Evolutionary conservation across 2,329 filamentous ascomycete species (phyloP), one percentile per base, ranked within the genome.

Genomic region (Knoxdaviesia proteae): DNA sequence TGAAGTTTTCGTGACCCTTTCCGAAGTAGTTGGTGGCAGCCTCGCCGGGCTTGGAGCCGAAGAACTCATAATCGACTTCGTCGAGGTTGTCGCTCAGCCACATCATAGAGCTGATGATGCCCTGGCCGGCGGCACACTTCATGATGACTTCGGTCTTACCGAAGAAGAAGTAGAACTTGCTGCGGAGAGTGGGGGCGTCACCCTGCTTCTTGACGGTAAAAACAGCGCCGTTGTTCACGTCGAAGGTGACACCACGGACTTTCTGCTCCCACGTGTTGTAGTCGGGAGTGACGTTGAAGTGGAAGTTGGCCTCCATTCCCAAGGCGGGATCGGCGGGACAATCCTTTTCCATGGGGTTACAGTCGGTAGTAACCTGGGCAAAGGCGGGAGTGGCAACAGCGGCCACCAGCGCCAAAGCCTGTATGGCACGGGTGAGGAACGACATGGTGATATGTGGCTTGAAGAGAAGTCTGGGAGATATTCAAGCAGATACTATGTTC

Each of bases 21-120:
- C 81, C 78, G 52, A 81, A 88, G 61, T 79, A 88, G 63, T 88
- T 87, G 50, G 73, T 78, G 51, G 81, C 68, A 6, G 72, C 79
- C 34, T 67, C 60, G 10, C 65, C 71, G 44, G 62, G 59, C 53
- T 83, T 77, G 44, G 68, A 68, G 39, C 83, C 83, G 45, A 84
- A 68, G 53, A 83, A 81, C 55, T 90, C 83, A 73, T 83, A 88
- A 54, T 94, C 86, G 36, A 93, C 77, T 60, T 93, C 84, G 56
- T 93, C 86, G 9, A 88, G 68, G 51, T 86, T 78, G 50, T 90
- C 80, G 41, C 80, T 88, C 49, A 90, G 68, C 58, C 88, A 69
- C 55, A 93, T 87, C 53, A 92, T 77, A 47, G 81, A 76, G 53
- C 77, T 84, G 51, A 94, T 73, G 48, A 94, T 77, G 42, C 86